A percentile compares a stretch with the other conserved stretches of the same genome.
Evolutionary conservation across 331 rosid species (phyloP).

Genomic region (Malus hybrid): DNA sequence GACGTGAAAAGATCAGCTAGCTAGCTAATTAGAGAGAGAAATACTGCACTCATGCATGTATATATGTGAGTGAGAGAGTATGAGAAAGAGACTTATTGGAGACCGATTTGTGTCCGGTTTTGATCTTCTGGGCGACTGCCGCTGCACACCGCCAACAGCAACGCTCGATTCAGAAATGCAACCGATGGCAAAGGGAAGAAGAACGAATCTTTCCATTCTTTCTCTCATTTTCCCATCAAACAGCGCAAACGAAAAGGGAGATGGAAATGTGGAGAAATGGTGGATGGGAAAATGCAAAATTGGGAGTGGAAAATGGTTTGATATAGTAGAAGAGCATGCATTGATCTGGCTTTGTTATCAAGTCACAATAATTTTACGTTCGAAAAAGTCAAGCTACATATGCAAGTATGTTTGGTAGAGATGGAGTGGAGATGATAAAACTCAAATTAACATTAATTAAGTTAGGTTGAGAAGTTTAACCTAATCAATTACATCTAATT

Average conservation of each 20-base stretch:
- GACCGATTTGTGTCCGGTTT: slow-evolving; percentile 33
- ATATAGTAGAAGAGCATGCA: neutral
- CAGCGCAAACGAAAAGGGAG: neutral
- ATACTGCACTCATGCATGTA: neutral
- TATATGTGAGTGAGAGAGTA: neutral
- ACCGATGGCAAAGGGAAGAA: slow-evolving; percentile 88
- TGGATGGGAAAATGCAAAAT: slow-evolving; percentile 12
- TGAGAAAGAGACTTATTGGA: slow-evolving; percentile 45
- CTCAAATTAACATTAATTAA: neutral
- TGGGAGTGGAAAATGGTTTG: slow-evolving; percentile 15
- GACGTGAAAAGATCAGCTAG: neutral
- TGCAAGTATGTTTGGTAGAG: slow-evolving; percentile 53
- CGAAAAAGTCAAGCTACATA: slow-evolving; percentile 19
- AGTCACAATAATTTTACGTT: slow-evolving; percentile 39
- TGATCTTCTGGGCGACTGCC: slow-evolving; percentile 53
- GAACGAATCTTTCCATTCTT: slow-evolving; percentile 72
- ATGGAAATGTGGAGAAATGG: neutral
- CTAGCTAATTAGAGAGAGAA: neutral
- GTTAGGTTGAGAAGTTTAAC: slow-evolving; percentile 6
- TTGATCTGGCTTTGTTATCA: slow-evolving; percentile 26
- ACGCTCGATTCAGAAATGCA: slow-evolving; percentile 81
- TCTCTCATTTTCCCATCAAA: slow-evolving; percentile 50
- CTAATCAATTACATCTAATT: neutral
- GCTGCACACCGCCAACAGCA: slow-evolving; percentile 38
- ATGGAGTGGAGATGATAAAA: slow-evolving; percentile 20